Evolutionary conservation across 352 stramenopile species (phyloP).

Genomic region (Phytophthora fragariaefolia): DNA sequence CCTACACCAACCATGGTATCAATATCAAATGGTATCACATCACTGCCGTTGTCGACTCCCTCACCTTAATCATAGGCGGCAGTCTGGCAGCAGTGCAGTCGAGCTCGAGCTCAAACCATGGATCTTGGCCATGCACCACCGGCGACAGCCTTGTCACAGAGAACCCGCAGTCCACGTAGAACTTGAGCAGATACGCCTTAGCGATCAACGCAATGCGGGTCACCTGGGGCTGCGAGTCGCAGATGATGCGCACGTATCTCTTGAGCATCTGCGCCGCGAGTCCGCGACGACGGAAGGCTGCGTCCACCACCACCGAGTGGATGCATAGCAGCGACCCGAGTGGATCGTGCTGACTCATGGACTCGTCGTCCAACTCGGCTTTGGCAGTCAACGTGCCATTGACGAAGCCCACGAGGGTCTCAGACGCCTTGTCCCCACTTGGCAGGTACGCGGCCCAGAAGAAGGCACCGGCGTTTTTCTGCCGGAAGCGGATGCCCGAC

Average conservation of each 20-base stretch:
- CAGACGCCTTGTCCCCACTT: conserved; percentile 3
- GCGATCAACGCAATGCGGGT: conserved; percentile 80
- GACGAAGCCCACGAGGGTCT: conserved; percentile 88
- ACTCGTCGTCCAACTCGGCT: conserved; percentile 65
- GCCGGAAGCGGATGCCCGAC: conserved; percentile 80
- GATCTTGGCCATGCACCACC: conserved; percentile 83
- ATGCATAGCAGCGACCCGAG: conserved; percentile 83
- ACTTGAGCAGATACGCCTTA: conserved; percentile 83
- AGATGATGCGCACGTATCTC: conserved; percentile 71
- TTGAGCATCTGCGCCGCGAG: conserved; percentile 83
- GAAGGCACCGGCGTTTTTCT: conserved; percentile 81
- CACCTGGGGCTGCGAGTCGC: conserved; percentile 54
- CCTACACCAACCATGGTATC: conserved; percentile 26
- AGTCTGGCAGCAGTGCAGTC: conserved; percentile 48
- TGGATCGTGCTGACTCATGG: conserved; percentile 84
- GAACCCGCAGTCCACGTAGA: conserved; percentile 90
- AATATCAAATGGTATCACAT: not conserved
- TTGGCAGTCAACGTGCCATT: conserved; percentile 78
- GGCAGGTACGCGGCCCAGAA: conserved; percentile 55
- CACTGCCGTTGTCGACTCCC: not conserved
- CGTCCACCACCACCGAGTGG: conserved; percentile 86
- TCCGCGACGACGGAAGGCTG: conserved; percentile 71
- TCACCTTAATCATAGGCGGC: conserved; percentile 54
- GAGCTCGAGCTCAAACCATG: conserved; percentile 84
- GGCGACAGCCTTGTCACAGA: conserved; percentile 62